Evolutionary conservation across 805 yeast species (phyloP), one percentile per base, ranked within the genome.

Genomic region (Saccharomycopsis schoenii): DNA sequence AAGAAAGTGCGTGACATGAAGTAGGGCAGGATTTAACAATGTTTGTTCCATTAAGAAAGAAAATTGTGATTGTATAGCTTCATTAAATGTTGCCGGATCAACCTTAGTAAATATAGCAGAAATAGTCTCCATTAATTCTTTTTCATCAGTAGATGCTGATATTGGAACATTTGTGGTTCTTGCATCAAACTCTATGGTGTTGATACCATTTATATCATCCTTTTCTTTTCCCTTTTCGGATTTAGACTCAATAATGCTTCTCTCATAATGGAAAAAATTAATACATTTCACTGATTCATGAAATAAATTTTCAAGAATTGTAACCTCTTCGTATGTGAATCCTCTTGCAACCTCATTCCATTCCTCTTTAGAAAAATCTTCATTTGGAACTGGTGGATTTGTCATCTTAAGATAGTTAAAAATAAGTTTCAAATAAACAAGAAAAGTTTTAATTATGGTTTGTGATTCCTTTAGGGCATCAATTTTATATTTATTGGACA

Each of bases 41-140:
- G 90, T 88, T 1, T 89, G 80, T 15, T 87, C 85, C 68, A 89
- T 91, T 71, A 92, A 76, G 67, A 63, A 61, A n/a, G 61, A 24
- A n/a, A 63, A 61, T 71, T 94, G 97, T 1, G 85, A 78, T 64
- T 85, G 89, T 12, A 92, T 86, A 64, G 93, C 86, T 72, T 94
- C 99, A 70, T 89, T 92, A 73, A 94, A 94, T 0, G 97, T 88
- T 0, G 98, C 92, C 24, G 97, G 93, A 69, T 94, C 99, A 60
- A 94, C 81, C 69, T 90, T 96, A 67, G 92, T 89, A 73, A 91
- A 94, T 66, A 93, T 88, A 0, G 96, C 86, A 0, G 97, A 97
- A 69, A 94, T 83, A 1, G 90, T 86, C 68, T 94, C 99, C 97
- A 94, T 91, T 60, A 91, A 76, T 67, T 94, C 99, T 67, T 92